Base-by-base conservation (phyloP, 352 stramenopile genomes). In the Phytophthora lateralis region DNA sequence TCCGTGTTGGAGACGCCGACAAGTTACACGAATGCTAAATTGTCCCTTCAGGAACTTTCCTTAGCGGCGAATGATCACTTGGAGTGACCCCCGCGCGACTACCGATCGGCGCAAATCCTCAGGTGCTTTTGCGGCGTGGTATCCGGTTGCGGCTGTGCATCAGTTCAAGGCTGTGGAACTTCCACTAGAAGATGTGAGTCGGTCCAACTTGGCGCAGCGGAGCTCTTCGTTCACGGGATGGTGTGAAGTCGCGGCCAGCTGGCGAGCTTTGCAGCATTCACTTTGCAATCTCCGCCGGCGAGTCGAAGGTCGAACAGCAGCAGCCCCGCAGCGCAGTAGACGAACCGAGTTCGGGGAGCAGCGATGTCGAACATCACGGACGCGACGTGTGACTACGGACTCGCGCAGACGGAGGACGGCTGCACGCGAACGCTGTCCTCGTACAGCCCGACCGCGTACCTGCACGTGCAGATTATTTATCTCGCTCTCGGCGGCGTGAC, bases 391-490 rank as follows among this genome's bases (percentile, higher is more conserved):
- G 47, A 71, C 44, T 76, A 71, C 37, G 60, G 69, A 2, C 58
- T 75, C 45, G 61, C 68, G n/a, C 56, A 53, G 42, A 71, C 56
- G 3, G 63, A 65, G 29, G 52, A 63, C 32, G 64, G 57, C 27
- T 80, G 68, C 21, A 45, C 60, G 7, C 60, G 56, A 18, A 73
- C 69, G 15, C 27, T 80, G 32, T 63, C 69, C 1, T 70, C 60
- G 32, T 75, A 73, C 43, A 55, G 73, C 32, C 35, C 46, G 34
- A 49, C 65, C 15, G 55, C 61, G 54, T 79, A 79, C 29, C 9
- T 71, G n/a, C 34, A 26, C n/a, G 47, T 66, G 4, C 71, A 79
- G 52, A 52, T 75, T 53, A 65, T 69, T 37, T 79, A 76, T 56
- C 41, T 76, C 48, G 47, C 18, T n/a, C 45, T 72, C 15, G 71